Percentiles rank a stretch among this genome's conserved stretches.
Evolutionary conservation across 1,284 basidiomycete species (phyloP).

Genomic region (Sporisorium graminicola): DNA sequence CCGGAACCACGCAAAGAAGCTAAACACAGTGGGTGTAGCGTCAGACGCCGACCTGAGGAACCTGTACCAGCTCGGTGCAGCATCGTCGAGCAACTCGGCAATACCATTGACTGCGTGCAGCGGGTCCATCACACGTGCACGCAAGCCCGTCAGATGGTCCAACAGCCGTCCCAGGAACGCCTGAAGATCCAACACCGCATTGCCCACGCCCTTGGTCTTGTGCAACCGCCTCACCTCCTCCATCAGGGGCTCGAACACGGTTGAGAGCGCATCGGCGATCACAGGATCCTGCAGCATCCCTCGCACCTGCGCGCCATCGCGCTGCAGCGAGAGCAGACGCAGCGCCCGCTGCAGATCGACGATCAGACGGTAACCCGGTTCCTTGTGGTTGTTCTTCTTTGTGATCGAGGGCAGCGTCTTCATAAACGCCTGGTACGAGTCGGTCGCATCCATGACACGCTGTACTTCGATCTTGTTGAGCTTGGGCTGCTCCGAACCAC

Average conservation of each 20-base stretch:
- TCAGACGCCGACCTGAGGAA: slow-evolving; percentile 55
- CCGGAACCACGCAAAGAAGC: slow-evolving; percentile 66
- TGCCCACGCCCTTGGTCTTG: slow-evolving; percentile 54
- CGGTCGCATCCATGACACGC: slow-evolving; percentile 62
- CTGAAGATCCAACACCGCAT: slow-evolving; percentile 48
- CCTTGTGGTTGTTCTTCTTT: slow-evolving; percentile 58
- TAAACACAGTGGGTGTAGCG: slow-evolving; percentile 54
- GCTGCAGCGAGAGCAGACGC: slow-evolving; percentile 61
- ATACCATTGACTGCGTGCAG: slow-evolving; percentile 58
- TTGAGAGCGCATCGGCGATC: slow-evolving; percentile 54
- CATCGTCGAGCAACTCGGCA: slow-evolving; percentile 63
- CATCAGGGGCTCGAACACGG: slow-evolving; percentile 61
- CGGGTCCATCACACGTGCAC: slow-evolving; percentile 64
- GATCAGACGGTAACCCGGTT: slow-evolving; percentile 61
- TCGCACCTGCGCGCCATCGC: slow-evolving; percentile 65
- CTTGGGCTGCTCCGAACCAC: slow-evolving; percentile 64
- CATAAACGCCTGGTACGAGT: slow-evolving; percentile 59
- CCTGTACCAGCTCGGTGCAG: slow-evolving; percentile 54
- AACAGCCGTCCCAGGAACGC: slow-evolving; percentile 52
- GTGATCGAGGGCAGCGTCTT: slow-evolving; percentile 50
- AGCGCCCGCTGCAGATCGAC: slow-evolving; percentile 59
- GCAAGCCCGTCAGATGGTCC: slow-evolving; percentile 61
- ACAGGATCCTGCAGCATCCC: slow-evolving; percentile 61
- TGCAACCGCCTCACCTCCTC: slow-evolving; percentile 60
- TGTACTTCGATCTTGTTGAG: slow-evolving; percentile 64